Percentiles rank a stretch among this genome's conserved stretches.
Evolutionary conservation across 2,329 filamentous ascomycete genomes (phyloP).

Genomic region (Xylariaceae sp.): DNA sequence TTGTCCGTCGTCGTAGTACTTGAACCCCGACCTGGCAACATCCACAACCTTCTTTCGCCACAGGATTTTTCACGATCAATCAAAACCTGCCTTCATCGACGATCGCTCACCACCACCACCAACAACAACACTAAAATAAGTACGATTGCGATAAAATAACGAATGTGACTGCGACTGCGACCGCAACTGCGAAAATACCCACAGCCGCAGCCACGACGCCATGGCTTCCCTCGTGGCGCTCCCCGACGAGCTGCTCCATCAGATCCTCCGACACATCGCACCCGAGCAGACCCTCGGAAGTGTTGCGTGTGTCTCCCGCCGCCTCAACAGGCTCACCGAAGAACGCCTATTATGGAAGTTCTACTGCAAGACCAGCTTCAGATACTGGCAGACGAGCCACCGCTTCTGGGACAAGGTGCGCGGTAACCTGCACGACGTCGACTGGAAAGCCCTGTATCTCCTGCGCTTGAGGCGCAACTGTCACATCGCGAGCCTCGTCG

Average conservation of each 20-base stretch:
- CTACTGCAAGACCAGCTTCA: slow-evolving; percentile 66
- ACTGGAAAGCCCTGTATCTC: slow-evolving; percentile 72
- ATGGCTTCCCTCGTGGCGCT: slow-evolving; percentile 45
- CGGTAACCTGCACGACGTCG: slow-evolving; percentile 50
- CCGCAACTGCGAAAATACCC: too few relatives aligned
- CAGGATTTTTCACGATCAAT: too few relatives aligned
- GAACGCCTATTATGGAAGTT: slow-evolving; percentile 75
- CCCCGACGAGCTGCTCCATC: slow-evolving; percentile 81
- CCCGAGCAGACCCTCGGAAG: slow-evolving; percentile 50
- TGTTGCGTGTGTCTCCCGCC: slow-evolving; percentile 55
- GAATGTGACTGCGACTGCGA: too few relatives aligned
- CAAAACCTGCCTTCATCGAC: neutral
- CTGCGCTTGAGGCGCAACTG: slow-evolving; percentile 51
- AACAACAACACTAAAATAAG: neutral
- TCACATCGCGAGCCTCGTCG: slow-evolving; percentile 52
- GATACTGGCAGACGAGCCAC: slow-evolving; percentile 69
- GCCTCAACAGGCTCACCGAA: slow-evolving; percentile 61
- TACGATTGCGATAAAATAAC: neutral
- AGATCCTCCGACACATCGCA: slow-evolving; percentile 63
- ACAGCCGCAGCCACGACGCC: slow-evolving; percentile 1
- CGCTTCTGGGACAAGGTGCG: slow-evolving; percentile 54
- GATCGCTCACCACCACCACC: neutral
- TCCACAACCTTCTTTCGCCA: too few relatives aligned
- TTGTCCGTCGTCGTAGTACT: neutral
- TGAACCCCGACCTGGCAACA: neutral